Evolutionary conservation across 768 basidiomycete genomes (phyloP).

Genomic region (Boletus pseudopeckii): DNA sequence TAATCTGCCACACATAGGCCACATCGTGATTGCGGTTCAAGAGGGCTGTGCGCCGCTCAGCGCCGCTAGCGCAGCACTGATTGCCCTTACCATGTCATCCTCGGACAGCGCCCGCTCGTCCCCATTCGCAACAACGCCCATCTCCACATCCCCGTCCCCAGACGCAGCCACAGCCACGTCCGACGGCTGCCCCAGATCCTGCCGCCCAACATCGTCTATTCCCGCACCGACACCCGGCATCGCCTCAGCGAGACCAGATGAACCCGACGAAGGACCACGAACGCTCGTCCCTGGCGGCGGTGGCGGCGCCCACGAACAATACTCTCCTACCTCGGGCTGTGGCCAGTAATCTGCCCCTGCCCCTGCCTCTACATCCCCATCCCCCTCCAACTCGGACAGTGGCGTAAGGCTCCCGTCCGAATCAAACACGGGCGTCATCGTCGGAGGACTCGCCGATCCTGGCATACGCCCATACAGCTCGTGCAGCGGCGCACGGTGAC

Average conservation of each 20-base stretch:
- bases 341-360: conserved; percentile 21
- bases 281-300: background rate
- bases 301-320: conserved; percentile 24
- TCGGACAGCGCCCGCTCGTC: conserved; percentile 12
- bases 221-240: background rate
- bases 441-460: background rate
- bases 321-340: conserved; percentile 32
- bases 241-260: background rate
- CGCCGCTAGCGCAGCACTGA: conserved; percentile 21
- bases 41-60: background rate
- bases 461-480: conserved; percentile 24
- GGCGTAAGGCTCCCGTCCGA: conserved; percentile 15
- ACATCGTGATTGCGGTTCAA: background rate
- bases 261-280: too few relatives aligned
- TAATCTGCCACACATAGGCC: too few relatives aligned
- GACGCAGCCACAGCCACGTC: background rate
- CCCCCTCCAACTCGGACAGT: conserved; percentile 4
- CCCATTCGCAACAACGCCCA: background rate
- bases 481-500: conserved; percentile 12
- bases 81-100: conserved; percentile 22
- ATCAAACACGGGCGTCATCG: conserved; percentile 6
- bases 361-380: too few relatives aligned
- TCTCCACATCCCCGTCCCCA: background rate
- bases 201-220: background rate
- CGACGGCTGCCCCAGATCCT: background rate